These are phyloP conservation scores for Aureobasidium namibiae DNA, from an alignment of 2,329 filamentous ascomycete species.

Conservation along the genomic window DNA sequence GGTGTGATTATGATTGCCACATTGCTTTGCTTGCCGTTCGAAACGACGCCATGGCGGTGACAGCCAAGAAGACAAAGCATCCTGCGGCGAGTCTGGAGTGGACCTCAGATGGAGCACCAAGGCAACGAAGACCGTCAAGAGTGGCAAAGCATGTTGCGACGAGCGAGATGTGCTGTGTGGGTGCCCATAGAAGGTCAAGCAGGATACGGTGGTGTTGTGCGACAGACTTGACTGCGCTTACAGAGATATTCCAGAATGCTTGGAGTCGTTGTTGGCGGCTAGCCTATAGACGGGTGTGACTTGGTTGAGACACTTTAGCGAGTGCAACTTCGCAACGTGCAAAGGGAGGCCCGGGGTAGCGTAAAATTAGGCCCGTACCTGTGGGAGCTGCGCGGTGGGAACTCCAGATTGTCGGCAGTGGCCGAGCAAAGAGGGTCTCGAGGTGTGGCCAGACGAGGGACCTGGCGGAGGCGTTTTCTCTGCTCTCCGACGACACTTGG, in stretches of 20 bases:
- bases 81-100: neutral
- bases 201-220: neutral
- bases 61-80: neutral
- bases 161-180: neutral
- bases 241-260: neutral
- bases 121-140: neutral
- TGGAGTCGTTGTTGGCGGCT: neutral
- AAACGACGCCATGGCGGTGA: neutral
- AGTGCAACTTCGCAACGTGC: neutral
- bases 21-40: neutral
- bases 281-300: neutral
- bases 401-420: conserved; percentile 6
- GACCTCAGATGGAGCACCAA: neutral
- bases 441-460: neutral
- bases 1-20: neutral
- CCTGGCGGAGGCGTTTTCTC: neutral
- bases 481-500: neutral
- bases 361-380: neutral
- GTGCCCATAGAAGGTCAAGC: neutral
- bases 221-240: neutral
- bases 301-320: conserved; percentile 3
- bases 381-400: neutral
- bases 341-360: neutral
- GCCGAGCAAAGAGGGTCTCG: neutral
- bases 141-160: conserved; percentile 3